Base-by-base conservation (phyloP, 495 filamentous ascomycete genomes). In the Apiosordaria backusii region DNA sequence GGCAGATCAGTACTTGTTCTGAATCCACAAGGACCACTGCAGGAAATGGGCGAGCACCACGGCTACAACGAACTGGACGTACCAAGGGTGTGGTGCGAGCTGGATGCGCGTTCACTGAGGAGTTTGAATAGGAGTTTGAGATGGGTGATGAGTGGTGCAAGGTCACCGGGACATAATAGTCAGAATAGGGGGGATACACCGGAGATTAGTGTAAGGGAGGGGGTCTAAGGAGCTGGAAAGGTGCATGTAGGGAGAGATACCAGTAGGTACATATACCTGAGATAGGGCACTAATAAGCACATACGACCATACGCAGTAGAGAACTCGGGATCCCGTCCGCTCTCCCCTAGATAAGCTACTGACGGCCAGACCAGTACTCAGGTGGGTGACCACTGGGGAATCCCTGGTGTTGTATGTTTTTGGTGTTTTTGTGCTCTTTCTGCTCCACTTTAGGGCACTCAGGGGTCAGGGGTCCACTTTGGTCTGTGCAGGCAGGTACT, bases 291-390 rank as follows among this genome's bases (percentile, higher is more conserved):
- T n/a, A n/a, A n/a, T n/a, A n/a, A 29, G 3, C 55, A 57, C 55
- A 57, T 57, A 57, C 55, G 55, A 57, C 55, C 55, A 57, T 57
- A 57, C 7, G 23, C 24, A 24, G 55, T 57, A 57, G 55, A 57
- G 24, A 75, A 77, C 70, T 77, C 77, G 81, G 79, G 76, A 79
- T 79, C 80, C 81, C 80, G 79, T 83, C 78, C 79, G 81, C 78
- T 82, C 80, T 79, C 76, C 78, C 79, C 75, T 80, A 75, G 78
- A 76, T 71, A 76, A 78, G 71, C 74, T 24, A 58, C 16, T 24
- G n/a, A 52, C n/a, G n/a, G n/a, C n/a, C n/a, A n/a, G n/a, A n/a
- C n/a, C n/a, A n/a, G n/a, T n/a, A n/a, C n/a, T n/a, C n/a, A n/a
- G n/a, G n/a, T n/a, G n/a, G n/a, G n/a, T n/a, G n/a, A n/a, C n/a